Evolutionary conservation across 169 alveolate species (phyloP).

Genomic region (Cryptosporidium sp.): DNA sequence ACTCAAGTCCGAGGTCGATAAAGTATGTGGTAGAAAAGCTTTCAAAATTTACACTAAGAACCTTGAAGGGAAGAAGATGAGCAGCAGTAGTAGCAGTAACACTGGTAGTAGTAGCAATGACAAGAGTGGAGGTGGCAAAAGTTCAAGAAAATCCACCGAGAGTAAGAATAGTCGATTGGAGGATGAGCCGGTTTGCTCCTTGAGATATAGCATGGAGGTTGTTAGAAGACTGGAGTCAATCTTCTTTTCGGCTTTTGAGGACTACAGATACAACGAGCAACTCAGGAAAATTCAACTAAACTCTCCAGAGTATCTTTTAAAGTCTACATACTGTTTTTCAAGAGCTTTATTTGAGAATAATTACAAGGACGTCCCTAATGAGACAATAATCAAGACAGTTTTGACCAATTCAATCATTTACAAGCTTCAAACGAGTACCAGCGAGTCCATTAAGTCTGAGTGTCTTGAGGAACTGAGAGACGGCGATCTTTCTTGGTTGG

Average conservation of each 20-base stretch:
- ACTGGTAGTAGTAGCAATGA: neutral
- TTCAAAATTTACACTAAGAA: neutral
- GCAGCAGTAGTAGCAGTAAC: neutral
- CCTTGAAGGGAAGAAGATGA: neutral
- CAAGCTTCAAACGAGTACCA: neutral
- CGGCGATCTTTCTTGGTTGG: conserved; percentile 7
- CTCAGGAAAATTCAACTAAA: neutral
- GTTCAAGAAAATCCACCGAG: neutral
- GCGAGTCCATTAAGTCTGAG: neutral
- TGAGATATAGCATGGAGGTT: conserved; percentile 23
- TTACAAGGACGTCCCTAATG: conserved; percentile 30
- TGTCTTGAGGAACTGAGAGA: neutral
- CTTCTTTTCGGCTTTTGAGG: neutral
- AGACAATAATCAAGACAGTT: neutral
- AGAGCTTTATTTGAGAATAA: conserved; percentile 4
- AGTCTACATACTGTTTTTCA: conserved; percentile 37
- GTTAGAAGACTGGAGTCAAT: neutral
- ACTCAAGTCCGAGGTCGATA: conserved; percentile 3
- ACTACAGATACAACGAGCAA: neutral
- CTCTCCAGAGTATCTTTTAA: conserved; percentile 31
- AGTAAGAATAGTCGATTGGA: neutral
- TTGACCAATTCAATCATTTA: neutral
- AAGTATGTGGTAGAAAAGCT: conserved; percentile 16
- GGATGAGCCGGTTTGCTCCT: conserved; percentile 1
- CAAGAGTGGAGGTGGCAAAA: neutral